Conservation (phyloP, 1,139 yeast species). For the Blastobotrys indianensis region DNA sequence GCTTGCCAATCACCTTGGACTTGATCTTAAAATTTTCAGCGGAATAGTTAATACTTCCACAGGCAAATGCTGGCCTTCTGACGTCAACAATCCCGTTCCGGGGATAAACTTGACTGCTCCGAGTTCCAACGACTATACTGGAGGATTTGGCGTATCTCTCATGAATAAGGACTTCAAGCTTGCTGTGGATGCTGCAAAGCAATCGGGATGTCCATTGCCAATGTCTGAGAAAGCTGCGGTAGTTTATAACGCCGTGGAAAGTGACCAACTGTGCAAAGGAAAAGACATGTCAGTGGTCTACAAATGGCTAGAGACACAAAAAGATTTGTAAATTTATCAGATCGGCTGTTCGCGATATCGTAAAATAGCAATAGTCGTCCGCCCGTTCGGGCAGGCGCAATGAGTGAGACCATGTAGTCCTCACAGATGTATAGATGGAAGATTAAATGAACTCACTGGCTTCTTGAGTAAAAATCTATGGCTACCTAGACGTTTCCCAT, state of each 20-base stretch:
- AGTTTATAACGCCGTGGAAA: constrained; percentile 29
- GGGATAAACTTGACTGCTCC: constrained; percentile 46
- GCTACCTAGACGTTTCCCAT: no score
- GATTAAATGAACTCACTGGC: no score
- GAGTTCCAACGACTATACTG: constrained; percentile 44
- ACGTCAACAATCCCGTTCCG: constrained; percentile 54
- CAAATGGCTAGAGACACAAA: constrained; percentile 23
- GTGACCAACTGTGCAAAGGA: constrained; percentile 21
- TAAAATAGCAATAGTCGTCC: no score
- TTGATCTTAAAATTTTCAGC: constrained; percentile 46
- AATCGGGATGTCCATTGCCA: constrained; percentile 23
- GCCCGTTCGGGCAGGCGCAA: no score
- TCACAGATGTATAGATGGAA: no score
- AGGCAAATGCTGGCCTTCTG: constrained; percentile 58
- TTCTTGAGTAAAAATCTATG: no score
- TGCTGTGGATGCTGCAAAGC: constrained; percentile 45
- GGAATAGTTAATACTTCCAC: constrained; percentile 53
- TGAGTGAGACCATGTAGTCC: no score
- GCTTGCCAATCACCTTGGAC: constrained; percentile 49
- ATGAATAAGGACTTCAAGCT: constrained; percentile 54
- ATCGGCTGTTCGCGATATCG: no score
- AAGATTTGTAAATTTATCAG: no score
- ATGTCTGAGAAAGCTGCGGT: constrained; percentile 28
- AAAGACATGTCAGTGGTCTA: constrained; percentile 34
- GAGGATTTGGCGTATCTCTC: constrained; percentile 52